Evolutionary conservation across 2,329 filamentous ascomycete genomes (phyloP).

Genomic region (Sarocladium oryzae): DNA sequence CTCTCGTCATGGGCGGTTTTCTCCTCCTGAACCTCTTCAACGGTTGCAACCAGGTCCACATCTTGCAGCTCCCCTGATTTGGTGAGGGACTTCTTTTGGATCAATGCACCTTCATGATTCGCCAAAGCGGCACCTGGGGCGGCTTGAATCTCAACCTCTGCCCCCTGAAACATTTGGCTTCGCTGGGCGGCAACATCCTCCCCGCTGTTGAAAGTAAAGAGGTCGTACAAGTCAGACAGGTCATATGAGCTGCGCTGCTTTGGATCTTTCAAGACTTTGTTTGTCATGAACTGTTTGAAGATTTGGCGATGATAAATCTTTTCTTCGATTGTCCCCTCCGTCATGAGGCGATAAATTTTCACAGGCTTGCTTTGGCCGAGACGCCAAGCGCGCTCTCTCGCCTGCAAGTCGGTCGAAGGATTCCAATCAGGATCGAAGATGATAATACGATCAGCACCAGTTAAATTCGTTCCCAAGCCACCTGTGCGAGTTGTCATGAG

Average conservation of each 20-base stretch:
- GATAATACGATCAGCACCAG: conserved; percentile 90
- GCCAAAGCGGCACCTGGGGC: conserved; percentile 11
- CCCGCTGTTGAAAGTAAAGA: conserved; percentile 65
- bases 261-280: conserved; percentile 91
- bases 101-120: conserved; percentile 24
- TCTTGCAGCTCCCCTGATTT: conserved; percentile 37
- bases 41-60: conserved; percentile 54
- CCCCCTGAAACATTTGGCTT: conserved; percentile 79
- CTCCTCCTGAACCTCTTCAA: conserved; percentile 57
- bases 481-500: conserved; percentile 93
- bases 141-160: conserved; percentile 51
- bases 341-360: conserved; percentile 96
- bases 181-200: conserved; percentile 63
- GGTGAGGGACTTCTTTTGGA: too few relatives aligned
- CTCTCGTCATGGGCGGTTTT: conserved; percentile 54
- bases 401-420: conserved; percentile 91
- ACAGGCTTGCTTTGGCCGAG: conserved; percentile 92
- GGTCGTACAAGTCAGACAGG: conserved; percentile 80
- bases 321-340: conserved; percentile 94
- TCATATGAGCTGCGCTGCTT: conserved; percentile 91
- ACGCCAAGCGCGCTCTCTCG: conserved; percentile 90
- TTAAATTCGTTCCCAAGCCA: conserved; percentile 88
- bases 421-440: conserved; percentile 99
- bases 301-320: conserved; percentile 99
- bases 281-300: conserved; percentile 95